These are phyloP conservation scores for Bryum argenteum DNA, from an alignment of 225 moss, liverwort and hornwort genomes.

Conservation along the genomic window DNA sequence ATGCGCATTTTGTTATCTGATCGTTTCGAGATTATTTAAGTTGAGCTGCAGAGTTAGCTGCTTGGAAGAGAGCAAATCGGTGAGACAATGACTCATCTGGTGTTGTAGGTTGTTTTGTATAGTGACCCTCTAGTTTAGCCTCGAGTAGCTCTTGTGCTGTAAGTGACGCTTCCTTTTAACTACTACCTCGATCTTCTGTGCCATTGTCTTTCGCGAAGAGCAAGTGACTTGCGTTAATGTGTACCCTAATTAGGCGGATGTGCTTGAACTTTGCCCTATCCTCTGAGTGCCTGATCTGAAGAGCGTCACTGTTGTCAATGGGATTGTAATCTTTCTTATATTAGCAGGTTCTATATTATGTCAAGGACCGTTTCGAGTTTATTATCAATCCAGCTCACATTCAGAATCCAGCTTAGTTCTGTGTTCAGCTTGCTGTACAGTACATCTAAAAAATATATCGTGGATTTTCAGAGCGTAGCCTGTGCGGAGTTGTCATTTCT, in stretches of 20 bases:
- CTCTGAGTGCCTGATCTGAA: neutral
- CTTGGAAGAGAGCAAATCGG: neutral
- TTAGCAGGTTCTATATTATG: no score
- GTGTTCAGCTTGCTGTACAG: no score
- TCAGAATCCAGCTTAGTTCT: no score
- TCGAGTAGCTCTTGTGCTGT: conserved; percentile 8
- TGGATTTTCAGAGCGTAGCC: no score
- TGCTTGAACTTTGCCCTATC: neutral
- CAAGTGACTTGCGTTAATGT: neutral
- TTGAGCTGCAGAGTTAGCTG: conserved; percentile 3
- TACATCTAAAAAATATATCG: no score
- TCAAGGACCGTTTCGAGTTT: no score
- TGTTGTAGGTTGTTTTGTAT: conserved; percentile 2
- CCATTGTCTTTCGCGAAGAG: conserved; percentile 10
- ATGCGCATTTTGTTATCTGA: conserved; percentile 4
- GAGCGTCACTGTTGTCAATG: neutral
- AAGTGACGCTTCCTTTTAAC: conserved; percentile 9
- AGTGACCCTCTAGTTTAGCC: conserved; percentile 2
- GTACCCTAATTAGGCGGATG: neutral
- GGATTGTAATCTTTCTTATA: no score
- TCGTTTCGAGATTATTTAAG: conserved; percentile 15
- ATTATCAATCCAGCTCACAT: no score
- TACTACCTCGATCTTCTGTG: neutral
- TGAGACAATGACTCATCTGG: conserved; percentile 20
- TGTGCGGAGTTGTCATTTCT: no score